These are phyloP conservation scores for Ogataea dorogensis DNA, from an alignment of 805 yeast species.

Conservation along the genomic window DNA sequence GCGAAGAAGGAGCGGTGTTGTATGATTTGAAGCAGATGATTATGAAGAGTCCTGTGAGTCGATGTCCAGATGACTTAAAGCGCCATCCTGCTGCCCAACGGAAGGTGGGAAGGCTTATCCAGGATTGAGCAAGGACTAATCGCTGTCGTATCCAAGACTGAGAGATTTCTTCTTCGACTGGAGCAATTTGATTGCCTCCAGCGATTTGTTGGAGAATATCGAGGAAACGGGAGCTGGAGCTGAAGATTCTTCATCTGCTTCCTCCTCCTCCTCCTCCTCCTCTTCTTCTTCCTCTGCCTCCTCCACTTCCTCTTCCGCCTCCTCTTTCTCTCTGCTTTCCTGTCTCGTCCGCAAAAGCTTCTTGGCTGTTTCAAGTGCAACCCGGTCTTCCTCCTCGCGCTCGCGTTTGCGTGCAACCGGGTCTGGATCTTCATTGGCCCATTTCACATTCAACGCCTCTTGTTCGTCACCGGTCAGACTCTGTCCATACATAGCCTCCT, in stretches of 20 bases:
- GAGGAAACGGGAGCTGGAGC: constrained; percentile 1
- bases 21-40: constrained; percentile 51
- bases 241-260: background rate
- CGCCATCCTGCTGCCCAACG: constrained; percentile 22
- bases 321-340: too few species aligned
- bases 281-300: constrained; percentile 21
- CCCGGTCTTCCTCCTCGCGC: constrained; percentile 48
- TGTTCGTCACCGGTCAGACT: constrained; percentile 52
- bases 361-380: constrained; percentile 53
- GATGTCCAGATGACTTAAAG: constrained; percentile 40
- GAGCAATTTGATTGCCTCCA: constrained; percentile 10
- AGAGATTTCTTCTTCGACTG: constrained; percentile 7
- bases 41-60: constrained; percentile 37
- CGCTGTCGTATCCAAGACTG: constrained; percentile 15
- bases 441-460: constrained; percentile 68
- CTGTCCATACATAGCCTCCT: constrained; percentile 91
- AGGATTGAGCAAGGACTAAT: constrained; percentile 15
- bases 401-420: constrained; percentile 57
- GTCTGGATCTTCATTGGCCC: constrained; percentile 91
- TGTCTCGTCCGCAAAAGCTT: too few species aligned
- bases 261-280: background rate
- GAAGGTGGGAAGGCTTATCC: constrained; percentile 13
- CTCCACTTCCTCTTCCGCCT: constrained; percentile 30
- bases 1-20: constrained; percentile 52
- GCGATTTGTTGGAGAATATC: constrained; percentile 7